Evolutionary conservation across 306 rosid species (phyloP), one percentile per base, ranked within the genome.

Genomic region (Urtica urens): DNA sequence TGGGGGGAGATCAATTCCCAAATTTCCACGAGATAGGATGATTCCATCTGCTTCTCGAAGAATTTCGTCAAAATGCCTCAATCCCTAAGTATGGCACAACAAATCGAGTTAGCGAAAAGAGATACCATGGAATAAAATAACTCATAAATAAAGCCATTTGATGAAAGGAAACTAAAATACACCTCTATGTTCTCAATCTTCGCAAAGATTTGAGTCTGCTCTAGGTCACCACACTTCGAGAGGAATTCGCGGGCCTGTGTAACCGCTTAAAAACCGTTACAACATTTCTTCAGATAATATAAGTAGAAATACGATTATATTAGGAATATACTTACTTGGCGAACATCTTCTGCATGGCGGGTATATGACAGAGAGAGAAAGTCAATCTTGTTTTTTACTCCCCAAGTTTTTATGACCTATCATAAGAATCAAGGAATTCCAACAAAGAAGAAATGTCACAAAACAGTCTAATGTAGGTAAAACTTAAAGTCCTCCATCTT

Each of bases 1-100:
- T 3, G 79, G 79, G 44, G 79, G 79, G 48, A 73, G 72, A 57
- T 73, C 79, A 19, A 73, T 73, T 44, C 79, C 79, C 75, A 73
- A 64, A 28, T 73, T 73, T 49, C 79, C 79, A 54, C 79, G 79
- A 51, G 79, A 73, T 16, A 73, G 69, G 39, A 73, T 73, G 52
- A 73, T 73, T 27, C 79, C 79, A 40, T 73, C 79, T 44, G 79
- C 79, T 64, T 64, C 79, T 68, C 55, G 79, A 17, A 73, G 69
- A 46, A 73, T 73, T 69, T 73, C 79, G 25, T 73, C 79, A 34
- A 73, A 58, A 42, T 53, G 67, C 21, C 71, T 73, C 49, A 73
- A 64, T 38, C 79, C 79, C 79, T 69, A 47, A 1, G n/a, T 23
- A 20, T 24, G 17, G 17, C 6, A 25, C 11, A 16, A 28, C 1